Evolutionary conservation across 2,329 filamentous ascomycete genomes (phyloP), one percentile per base, ranked within the genome.

Genomic region (Neoarthrinium moseri): DNA sequence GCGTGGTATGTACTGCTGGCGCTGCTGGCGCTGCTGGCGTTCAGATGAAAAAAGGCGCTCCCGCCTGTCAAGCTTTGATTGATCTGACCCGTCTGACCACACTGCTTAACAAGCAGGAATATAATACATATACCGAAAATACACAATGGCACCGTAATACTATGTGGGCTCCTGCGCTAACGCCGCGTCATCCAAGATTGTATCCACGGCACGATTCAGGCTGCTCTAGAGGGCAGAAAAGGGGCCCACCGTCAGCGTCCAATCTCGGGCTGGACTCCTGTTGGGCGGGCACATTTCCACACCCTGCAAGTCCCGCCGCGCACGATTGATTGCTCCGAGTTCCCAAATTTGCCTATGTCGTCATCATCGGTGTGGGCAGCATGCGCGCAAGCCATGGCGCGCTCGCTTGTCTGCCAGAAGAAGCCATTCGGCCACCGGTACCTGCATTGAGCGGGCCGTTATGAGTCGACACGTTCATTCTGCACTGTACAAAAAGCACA

Each of bases 381-480:
- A 18, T 18, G 36, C 23, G 36, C 23, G 23, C 20, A 26, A 23
- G 36, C 36, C 22, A 17, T 26, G 36, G 36, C 12, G n/a, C n/a
- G n/a, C n/a, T n/a, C n/a, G n/a, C 18, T 13, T 13, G 13, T 11
- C 12, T 22, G 36, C 20, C 23, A 30, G 38, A 30, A 43, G 7
- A 30, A 34, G 30, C 40, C 17, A 43, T 15, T 43, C 29, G 40
- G 15, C 18, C 40, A 22, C 40, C 40, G 40, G 40, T 43, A 43
- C 40, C 40, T 43, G 40, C 40, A 27, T 43, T 15, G 20, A 34
- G 26, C 29, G 40, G 40, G 15, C 40, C 40, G 40, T 23, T 43
- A 33, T 43, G 33, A 18, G 40, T 34, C 40, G 40, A 29, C 38
- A 41, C 38, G n/a, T n/a, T n/a, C n/a, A n/a, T n/a, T n/a, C n/a